Evolutionary conservation across 495 filamentous ascomycete species (phyloP).

Genomic region (Penicillium flavigenum): DNA sequence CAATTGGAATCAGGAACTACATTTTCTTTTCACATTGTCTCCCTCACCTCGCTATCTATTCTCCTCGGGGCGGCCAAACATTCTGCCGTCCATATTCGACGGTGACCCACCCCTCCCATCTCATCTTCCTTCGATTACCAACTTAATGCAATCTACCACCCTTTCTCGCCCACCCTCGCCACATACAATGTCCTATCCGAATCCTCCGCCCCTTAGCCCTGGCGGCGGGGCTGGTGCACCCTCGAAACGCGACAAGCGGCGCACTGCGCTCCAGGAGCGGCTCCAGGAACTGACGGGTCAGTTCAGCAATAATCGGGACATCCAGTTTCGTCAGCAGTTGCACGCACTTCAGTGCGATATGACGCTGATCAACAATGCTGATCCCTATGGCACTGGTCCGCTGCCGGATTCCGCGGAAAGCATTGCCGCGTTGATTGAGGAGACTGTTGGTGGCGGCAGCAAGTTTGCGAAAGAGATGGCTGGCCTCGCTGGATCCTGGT

Average conservation of each 20-base stretch:
- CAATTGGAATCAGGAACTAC: background rate
- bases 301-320: conserved; percentile 77
- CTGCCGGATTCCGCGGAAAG: conserved; percentile 70
- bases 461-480: conserved; percentile 57
- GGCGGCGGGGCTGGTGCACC: conserved; percentile 34
- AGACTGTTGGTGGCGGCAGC: conserved; percentile 50
- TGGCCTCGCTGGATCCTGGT: conserved; percentile 73
- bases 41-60: background rate
- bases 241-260: conserved; percentile 89
- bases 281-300: conserved; percentile 68
- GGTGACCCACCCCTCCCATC: conserved; percentile 12
- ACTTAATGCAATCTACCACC: conserved; percentile 30
- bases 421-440: conserved; percentile 62
- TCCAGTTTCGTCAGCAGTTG: conserved; percentile 83
- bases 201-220: conserved; percentile 35
- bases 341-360: conserved; percentile 87
- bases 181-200: conserved; percentile 17
- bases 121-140: conserved; percentile 13
- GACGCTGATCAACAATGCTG: conserved; percentile 76
- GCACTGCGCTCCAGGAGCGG: conserved; percentile 73
- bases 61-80: conserved; percentile 28
- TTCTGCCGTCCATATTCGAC: conserved; percentile 19
- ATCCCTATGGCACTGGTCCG: conserved; percentile 70
- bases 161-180: conserved; percentile 42
- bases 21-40: background rate